Conservation (phyloP, 352 stramenopile species). For the Thalassiosira hispida region DNA sequence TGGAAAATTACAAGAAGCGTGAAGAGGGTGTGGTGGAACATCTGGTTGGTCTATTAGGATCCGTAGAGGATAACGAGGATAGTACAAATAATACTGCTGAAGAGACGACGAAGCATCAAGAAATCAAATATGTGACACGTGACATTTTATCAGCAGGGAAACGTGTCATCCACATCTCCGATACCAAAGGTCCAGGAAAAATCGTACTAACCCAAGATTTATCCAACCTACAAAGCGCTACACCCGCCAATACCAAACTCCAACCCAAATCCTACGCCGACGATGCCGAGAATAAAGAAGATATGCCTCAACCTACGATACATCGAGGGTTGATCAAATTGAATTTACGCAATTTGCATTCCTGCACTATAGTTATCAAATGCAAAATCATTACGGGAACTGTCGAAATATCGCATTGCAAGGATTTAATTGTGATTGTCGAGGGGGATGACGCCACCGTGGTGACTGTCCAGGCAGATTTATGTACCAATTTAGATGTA, state of each 20-base stretch:
- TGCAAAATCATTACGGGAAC: conserved; percentile 85
- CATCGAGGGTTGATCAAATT: conserved; percentile 78
- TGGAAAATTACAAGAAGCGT: conserved; percentile 77
- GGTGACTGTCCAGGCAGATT: conserved; percentile 85
- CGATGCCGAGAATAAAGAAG: conserved; percentile 71
- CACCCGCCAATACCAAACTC: conserved; percentile 53
- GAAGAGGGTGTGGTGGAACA: conserved; percentile 61
- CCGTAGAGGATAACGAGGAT: conserved; percentile 32
- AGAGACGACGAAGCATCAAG: conserved; percentile 35
- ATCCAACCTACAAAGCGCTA: conserved; percentile 76
- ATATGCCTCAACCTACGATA: conserved; percentile 45
- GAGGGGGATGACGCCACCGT: conserved; percentile 69
- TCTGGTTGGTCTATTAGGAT: conserved; percentile 43
- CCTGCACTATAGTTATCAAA: conserved; percentile 80
- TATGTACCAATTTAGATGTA: conserved; percentile 77
- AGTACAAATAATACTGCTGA: neutral
- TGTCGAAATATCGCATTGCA: conserved; percentile 78
- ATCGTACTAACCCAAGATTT: conserved; percentile 82
- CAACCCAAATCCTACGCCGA: conserved; percentile 71
- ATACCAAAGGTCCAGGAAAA: conserved; percentile 65
- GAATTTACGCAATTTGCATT: conserved; percentile 73
- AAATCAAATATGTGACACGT: conserved; percentile 68
- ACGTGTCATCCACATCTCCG: conserved; percentile 67
- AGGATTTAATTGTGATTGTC: conserved; percentile 66
- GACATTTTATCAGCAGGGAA: conserved; percentile 75